Conservation (phyloP, 345 rosid genomes). For the Diplotaxis tenuifolia region DNA sequence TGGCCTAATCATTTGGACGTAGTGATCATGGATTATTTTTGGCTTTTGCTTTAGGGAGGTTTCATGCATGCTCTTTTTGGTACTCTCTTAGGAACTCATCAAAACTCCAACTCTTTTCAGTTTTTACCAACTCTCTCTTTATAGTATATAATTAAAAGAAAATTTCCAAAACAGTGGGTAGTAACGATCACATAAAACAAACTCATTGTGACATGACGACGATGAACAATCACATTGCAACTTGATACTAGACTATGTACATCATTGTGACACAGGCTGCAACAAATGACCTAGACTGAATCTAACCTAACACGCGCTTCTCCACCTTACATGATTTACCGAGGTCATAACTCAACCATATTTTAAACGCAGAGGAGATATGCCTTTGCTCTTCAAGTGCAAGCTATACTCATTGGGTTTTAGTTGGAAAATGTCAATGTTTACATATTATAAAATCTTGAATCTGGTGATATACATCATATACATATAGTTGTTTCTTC, state of each 20-base stretch:
- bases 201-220: background rate
- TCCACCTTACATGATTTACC: slow-evolving; percentile 6
- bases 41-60: slow-evolving; percentile 3
- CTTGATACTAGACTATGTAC: slow-evolving; percentile 10
- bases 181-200: slow-evolving; percentile 12
- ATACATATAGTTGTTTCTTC: slow-evolving; percentile 22
- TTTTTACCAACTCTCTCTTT: slow-evolving; percentile 27
- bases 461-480: slow-evolving; percentile 28
- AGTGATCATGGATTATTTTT: background rate
- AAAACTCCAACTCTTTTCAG: slow-evolving; percentile 23
- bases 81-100: slow-evolving; percentile 8
- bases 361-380: background rate
- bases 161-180: background rate
- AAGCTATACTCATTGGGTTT: background rate
- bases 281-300: slow-evolving; percentile 23
- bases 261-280: slow-evolving; percentile 21
- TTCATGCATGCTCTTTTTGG: background rate
- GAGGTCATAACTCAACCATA: slow-evolving; percentile 14
- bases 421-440: background rate
- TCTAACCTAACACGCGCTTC: slow-evolving; percentile 29
- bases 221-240: slow-evolving; percentile 14
- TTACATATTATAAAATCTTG: background rate
- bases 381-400: slow-evolving; percentile 11
- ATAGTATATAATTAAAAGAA: background rate
- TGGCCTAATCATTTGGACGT: slow-evolving; percentile 1